phyloP scores from a whole-genome alignment of 305 asterid genomes.

The Solanum hybrid region DNA sequence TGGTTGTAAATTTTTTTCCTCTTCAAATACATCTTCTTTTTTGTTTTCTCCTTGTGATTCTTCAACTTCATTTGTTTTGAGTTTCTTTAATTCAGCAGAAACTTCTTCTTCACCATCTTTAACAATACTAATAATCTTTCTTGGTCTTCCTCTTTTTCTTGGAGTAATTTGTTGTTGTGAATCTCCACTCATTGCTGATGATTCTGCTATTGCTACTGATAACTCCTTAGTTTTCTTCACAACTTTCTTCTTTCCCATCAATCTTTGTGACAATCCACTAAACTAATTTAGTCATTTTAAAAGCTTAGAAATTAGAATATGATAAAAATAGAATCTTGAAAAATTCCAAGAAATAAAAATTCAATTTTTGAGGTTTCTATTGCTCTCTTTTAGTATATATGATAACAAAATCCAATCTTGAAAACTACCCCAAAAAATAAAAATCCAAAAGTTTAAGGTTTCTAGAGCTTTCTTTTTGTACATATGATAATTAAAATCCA shows the following conservation, averaged over 20 bases:
- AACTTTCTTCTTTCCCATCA: conserved; percentile 45
- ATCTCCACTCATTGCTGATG: conserved; percentile 27
- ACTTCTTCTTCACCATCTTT: conserved; percentile 14
- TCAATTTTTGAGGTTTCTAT: neutral
- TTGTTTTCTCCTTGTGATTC: conserved; percentile 15
- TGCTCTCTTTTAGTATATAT: neutral
- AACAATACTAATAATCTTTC: conserved; percentile 20
- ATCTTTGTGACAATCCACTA: neutral
- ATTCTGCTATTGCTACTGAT: conserved; percentile 39
- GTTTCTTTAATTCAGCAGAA: conserved; percentile 25
- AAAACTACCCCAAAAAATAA: neutral
- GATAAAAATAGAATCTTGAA: neutral
- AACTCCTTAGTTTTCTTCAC: conserved; percentile 41
- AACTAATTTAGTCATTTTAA: neutral
- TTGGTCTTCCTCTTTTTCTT: conserved; percentile 65
- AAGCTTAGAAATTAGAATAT: neutral
- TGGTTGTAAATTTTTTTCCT: neutral
- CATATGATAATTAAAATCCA: neutral
- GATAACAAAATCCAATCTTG: neutral
- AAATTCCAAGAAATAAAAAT: neutral
- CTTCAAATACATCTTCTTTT: conserved; percentile 6
- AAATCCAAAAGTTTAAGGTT: neutral
- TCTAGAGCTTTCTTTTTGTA: neutral
- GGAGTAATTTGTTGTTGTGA: conserved; percentile 16
- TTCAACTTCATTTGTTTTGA: conserved; percentile 13